Conservation (phyloP, 2,329 filamentous ascomycete genomes). For the Aspergillus amoenus region DNA sequence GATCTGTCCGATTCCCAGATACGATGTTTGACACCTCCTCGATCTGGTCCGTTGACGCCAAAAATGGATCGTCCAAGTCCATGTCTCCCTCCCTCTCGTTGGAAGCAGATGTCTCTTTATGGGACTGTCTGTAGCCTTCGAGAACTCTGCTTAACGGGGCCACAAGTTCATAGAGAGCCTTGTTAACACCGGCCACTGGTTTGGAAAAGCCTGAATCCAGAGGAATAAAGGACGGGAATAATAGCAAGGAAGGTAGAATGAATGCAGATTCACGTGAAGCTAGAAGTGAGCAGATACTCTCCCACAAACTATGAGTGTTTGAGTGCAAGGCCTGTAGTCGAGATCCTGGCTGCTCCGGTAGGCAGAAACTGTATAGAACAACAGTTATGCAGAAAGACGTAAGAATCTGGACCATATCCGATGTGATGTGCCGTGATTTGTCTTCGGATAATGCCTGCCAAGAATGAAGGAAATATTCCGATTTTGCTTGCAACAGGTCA, state of each 20-base stretch:
- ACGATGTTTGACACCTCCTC: slow-evolving; percentile 25
- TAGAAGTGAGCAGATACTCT: slow-evolving; percentile 35
- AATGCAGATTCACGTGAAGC: slow-evolving; percentile 26
- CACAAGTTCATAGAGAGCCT: slow-evolving; percentile 26
- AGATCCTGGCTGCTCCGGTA: slow-evolving; percentile 31
- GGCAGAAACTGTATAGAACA: slow-evolving; percentile 37
- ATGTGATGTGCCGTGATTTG: slow-evolving; percentile 47
- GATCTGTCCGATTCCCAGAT: slow-evolving; percentile 32
- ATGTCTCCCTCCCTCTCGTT: slow-evolving; percentile 39
- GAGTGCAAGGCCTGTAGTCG: slow-evolving; percentile 29
- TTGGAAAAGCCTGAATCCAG: slow-evolving; percentile 20
- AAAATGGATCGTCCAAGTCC: slow-evolving; percentile 45
- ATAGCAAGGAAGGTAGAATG: slow-evolving; percentile 30
- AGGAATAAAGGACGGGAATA: slow-evolving; percentile 35
- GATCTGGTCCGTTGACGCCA: slow-evolving; percentile 23
- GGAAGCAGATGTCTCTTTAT: slow-evolving; percentile 15
- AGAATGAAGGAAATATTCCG: slow-evolving; percentile 44
- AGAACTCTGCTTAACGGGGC: slow-evolving; percentile 31
- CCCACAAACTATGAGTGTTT: slow-evolving; percentile 34
- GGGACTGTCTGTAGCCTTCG: slow-evolving; percentile 26
- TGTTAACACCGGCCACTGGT: slow-evolving; percentile 20
- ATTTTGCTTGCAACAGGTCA: slow-evolving; percentile 47
- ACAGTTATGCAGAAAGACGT: slow-evolving; percentile 49
- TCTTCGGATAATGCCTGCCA: slow-evolving; percentile 46
- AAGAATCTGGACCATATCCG: slow-evolving; percentile 52